Evolutionary conservation across 192 early-diverging fungal genomes (phyloP).

Genomic region (Backusella australiensis): DNA sequence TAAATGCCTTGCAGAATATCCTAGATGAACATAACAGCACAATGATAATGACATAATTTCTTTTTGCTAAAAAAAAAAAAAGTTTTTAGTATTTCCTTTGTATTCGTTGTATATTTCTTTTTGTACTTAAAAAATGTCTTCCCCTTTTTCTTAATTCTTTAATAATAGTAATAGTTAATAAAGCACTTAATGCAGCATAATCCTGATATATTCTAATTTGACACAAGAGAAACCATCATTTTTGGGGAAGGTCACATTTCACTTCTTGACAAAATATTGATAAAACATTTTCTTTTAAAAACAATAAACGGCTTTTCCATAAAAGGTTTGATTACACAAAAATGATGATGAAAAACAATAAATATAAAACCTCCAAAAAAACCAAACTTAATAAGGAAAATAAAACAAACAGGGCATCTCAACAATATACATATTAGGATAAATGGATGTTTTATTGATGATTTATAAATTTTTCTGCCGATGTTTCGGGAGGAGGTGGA

Average conservation of each 20-base stretch:
- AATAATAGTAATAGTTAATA: background rate
- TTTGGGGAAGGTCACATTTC: background rate
- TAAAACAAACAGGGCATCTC: background rate
- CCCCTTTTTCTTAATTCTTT: background rate
- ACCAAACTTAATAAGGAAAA: background rate
- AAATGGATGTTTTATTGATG: background rate
- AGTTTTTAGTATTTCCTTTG: background rate
- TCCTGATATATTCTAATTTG: background rate
- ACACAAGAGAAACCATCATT: background rate
- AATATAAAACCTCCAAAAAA: background rate
- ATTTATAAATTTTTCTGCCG: background rate
- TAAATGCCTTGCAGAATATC: slow-evolving; percentile 53
- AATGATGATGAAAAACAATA: background rate
- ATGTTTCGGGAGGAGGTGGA: background rate
- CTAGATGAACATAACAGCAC: background rate
- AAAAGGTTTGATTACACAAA: background rate
- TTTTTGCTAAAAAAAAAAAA: background rate
- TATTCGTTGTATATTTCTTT: background rate
- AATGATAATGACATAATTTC: background rate
- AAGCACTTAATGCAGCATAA: background rate
- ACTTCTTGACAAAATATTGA: background rate
- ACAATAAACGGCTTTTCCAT: background rate
- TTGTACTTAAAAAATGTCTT: background rate
- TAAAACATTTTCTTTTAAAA: background rate
- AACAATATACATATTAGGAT: background rate